phyloP scores from a whole-genome alignment of 1,139 yeast species.

The Debaryomyces robertsiae region DNA sequence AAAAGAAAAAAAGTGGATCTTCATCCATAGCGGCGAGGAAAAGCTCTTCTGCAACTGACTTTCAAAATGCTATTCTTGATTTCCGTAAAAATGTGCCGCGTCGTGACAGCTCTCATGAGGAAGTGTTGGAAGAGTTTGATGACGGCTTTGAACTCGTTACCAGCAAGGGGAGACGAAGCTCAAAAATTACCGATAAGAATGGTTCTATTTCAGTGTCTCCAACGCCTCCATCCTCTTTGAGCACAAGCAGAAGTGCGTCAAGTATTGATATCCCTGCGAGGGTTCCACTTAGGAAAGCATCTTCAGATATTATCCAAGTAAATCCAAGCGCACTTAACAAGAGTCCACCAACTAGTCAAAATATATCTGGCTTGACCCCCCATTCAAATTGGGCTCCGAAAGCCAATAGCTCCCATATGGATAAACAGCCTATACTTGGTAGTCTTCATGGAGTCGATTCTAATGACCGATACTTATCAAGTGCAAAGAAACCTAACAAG shows the following conservation, averaged over 20 bases:
- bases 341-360: conserved; percentile 7
- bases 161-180: conserved; percentile 24
- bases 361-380: conserved; percentile 28
- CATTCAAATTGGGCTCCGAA: conserved; percentile 36
- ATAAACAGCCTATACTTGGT: conserved; percentile 14
- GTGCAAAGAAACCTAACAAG: conserved; percentile 17
- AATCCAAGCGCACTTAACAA: conserved; percentile 13
- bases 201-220: conserved; percentile 1
- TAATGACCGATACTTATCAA: not conserved
- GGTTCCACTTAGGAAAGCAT: not conserved
- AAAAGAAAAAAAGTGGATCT: conserved; percentile 14
- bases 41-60: conserved; percentile 27
- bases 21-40: conserved; percentile 21
- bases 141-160: conserved; percentile 37
- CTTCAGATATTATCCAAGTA: conserved; percentile 12
- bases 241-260: conserved; percentile 1
- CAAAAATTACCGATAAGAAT: conserved; percentile 11
- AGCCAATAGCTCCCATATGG: conserved; percentile 12
- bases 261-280: not conserved
- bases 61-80: conserved; percentile 16
- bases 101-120: conserved; percentile 12
- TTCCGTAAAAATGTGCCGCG: conserved; percentile 22
- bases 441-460: not conserved
- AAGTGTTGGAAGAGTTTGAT: conserved; percentile 29
- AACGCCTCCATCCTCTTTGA: not conserved